These are phyloP conservation scores for Boletus semigastroideus DNA, from an alignment of 1,284 basidiomycete genomes.

Conservation along the genomic window DNA sequence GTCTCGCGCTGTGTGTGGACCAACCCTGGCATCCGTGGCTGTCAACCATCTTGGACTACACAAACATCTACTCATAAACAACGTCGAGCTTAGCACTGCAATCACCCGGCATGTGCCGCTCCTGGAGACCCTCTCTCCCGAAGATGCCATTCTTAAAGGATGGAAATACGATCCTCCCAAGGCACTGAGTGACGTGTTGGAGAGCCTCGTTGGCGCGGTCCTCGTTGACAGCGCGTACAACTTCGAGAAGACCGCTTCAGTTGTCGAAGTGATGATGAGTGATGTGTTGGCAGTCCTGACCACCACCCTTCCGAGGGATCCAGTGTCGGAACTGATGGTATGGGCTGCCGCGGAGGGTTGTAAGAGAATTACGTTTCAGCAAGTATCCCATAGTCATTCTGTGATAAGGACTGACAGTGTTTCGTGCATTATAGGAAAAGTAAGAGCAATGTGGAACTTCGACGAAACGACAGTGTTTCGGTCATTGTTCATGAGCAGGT, in stretches of 20 bases:
- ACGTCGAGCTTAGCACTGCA: constrained; percentile 62
- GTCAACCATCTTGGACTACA: constrained; percentile 68
- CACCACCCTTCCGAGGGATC: constrained; percentile 61
- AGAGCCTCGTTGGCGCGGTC: constrained; percentile 82
- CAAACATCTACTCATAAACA: constrained; percentile 67
- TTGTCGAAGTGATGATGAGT: constrained; percentile 61
- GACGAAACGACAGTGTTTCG: constrained; percentile 48
- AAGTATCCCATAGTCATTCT: constrained; percentile 20
- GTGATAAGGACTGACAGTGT: constrained; percentile 13
- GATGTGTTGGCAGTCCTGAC: constrained; percentile 58
- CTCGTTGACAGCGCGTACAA: constrained; percentile 78
- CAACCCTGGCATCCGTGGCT: constrained; percentile 67
- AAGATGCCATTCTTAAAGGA: constrained; percentile 63
- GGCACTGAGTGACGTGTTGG: constrained; percentile 73
- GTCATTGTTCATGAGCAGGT: constrained; percentile 58
- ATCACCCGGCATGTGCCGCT: constrained; percentile 60
- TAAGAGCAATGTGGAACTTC: constrained; percentile 42
- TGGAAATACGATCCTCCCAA: constrained; percentile 87
- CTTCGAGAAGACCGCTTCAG: constrained; percentile 58
- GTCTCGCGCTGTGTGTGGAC: constrained; percentile 70
- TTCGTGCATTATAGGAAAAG: constrained; percentile 42
- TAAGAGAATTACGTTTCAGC: constrained; percentile 45
- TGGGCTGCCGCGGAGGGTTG: constrained; percentile 64
- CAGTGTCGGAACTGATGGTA: constrained; percentile 62
- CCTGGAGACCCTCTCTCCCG: constrained; percentile 51